A percentile compares a stretch with the other conserved stretches of the same genome.
Conservation (phyloP, 345 rosid species). For the Salix arbutifolia region DNA sequence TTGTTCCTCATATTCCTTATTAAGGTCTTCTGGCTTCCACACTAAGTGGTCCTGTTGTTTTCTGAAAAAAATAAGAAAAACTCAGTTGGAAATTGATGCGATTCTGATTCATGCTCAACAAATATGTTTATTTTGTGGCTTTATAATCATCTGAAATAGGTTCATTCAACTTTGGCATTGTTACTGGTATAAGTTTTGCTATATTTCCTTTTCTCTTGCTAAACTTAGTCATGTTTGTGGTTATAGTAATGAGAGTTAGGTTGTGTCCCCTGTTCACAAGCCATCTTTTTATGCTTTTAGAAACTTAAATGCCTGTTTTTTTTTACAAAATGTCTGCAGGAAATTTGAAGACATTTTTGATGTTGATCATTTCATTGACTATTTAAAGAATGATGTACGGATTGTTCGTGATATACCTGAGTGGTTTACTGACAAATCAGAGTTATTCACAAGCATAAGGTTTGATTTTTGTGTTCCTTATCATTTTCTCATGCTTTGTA, state of each 20-base stretch:
- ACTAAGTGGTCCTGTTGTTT: neutral
- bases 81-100: neutral
- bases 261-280: neutral
- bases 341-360: slow-evolving; percentile 96
- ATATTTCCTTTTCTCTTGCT: neutral
- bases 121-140: neutral
- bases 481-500: neutral
- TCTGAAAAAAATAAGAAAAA: neutral
- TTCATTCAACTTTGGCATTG: neutral
- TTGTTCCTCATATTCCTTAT: neutral
- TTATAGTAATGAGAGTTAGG: neutral
- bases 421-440: slow-evolving; percentile 96
- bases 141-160: neutral
- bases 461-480: slow-evolving; percentile 22
- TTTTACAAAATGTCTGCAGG: slow-evolving; percentile 36
- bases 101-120: neutral
- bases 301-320: neutral
- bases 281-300: neutral
- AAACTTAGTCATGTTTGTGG: neutral
- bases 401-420: slow-evolving; percentile 94
- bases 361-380: slow-evolving; percentile 95
- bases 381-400: slow-evolving; percentile 79
- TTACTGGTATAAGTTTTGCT: neutral
- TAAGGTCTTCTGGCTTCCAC: neutral
- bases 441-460: slow-evolving; percentile 91